Evolutionary conservation across 2,329 filamentous ascomycete genomes (phyloP), one percentile per base, ranked within the genome.

Genomic region (Zymoseptoria brevis): DNA sequence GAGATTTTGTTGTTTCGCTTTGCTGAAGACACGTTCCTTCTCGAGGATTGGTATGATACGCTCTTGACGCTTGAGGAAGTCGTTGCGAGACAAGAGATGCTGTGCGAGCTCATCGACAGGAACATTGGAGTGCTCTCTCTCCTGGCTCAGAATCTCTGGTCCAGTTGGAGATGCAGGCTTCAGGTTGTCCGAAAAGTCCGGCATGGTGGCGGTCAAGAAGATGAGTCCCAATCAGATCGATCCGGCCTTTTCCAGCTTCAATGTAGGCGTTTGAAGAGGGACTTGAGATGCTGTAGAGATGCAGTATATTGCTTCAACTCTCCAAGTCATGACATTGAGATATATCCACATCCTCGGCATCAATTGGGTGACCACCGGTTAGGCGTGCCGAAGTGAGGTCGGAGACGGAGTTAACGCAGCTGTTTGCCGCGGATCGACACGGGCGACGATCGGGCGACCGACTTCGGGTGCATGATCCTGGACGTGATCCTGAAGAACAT

Each of bases 181-280:
- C 29, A 82, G 76, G 19, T 72, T 71, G 66, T 78, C 75, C 56
- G 77, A 79, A 68, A 81, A 81, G 71, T 82, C 79, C 21, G 72
- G 65, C 77, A 80, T 79, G 24, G 26, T 66, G 22, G 48, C 21
- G 21, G 35, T 45, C 35, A 16, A 16, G 13, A n/a, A 1, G 5
- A 45, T 16, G 13, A 45, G 16, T 13, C 13, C 6, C 13, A 45
- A n/a, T 45, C 35, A 13, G 16, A 45, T 45, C 35, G 35, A 45
- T 45, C 11, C 13, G 16, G 16, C 35, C 26, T 29, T 29, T 8
- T 29, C 26, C 35, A 45, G 35, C 13, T 45, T 45, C 35, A 4
- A 45, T n/a, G 35, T 45, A 45, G 35, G 11, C 35, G 35, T 45
- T 45, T 4, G 2, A 16, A 6, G 13, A 16, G 1, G 35, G 35